These are phyloP conservation scores for Pichia sp. DNA, from an alignment of 1,139 yeast species.

Conservation along the genomic window DNA sequence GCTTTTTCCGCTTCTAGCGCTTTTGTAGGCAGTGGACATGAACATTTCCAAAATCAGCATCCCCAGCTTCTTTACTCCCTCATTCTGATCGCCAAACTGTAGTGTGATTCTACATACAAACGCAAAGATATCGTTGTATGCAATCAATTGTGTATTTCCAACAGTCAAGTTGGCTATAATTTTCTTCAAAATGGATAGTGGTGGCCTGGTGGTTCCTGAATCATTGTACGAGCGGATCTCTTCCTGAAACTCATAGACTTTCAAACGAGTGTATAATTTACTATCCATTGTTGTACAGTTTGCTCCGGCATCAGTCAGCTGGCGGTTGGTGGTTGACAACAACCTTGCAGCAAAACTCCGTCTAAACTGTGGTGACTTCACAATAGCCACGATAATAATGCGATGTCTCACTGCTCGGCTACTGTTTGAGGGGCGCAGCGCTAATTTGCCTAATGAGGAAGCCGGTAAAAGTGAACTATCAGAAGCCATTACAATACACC, in stretches of 20 bases:
- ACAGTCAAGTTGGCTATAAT: conserved; percentile 79
- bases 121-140: neutral
- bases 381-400: too few species aligned
- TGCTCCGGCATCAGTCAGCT: too few species aligned
- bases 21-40: neutral
- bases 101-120: conserved; percentile 1
- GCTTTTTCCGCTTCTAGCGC: neutral
- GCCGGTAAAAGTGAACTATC: neutral
- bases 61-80: conserved; percentile 3
- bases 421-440: neutral
- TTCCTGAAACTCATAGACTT: conserved; percentile 25
- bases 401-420: neutral
- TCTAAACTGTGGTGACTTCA: too few species aligned
- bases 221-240: conserved; percentile 23
- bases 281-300: conserved; percentile 17
- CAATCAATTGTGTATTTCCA: conserved; percentile 47
- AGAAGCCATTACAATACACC: too few species aligned
- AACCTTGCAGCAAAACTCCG: too few species aligned
- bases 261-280: conserved; percentile 25
- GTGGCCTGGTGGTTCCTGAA: conserved; percentile 15
- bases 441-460: neutral
- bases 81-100: neutral
- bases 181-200: conserved; percentile 56
- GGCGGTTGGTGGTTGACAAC: too few species aligned
- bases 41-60: conserved; percentile 8